Evolutionary conservation across 208 protist species (phyloP).

Genomic region (Vickermania ingenoplastis): DNA sequence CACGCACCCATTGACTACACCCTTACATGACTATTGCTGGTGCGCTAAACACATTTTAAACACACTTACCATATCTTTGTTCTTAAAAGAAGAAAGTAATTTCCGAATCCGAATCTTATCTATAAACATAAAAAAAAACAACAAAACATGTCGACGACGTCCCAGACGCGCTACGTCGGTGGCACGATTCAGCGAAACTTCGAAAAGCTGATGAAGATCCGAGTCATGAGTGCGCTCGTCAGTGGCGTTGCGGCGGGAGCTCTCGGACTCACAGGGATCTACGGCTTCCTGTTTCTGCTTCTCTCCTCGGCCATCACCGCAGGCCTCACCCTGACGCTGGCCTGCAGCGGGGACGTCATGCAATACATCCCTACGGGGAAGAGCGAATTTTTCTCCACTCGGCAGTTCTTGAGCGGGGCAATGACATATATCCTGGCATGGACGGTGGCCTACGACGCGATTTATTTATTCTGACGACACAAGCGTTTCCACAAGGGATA

Average conservation of each 20-base stretch:
- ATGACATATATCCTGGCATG: conserved; percentile 83
- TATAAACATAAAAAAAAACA: no score
- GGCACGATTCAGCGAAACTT: conserved; percentile 46
- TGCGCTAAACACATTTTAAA: no score
- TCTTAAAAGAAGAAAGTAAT: no score
- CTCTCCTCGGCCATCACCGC: conserved; percentile 43
- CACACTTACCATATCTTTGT: no score
- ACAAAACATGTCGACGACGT: no score
- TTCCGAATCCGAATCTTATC: no score
- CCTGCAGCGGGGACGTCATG: conserved; percentile 40
- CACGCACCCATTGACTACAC: no score
- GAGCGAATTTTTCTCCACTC: conserved; percentile 56
- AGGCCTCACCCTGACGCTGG: conserved; percentile 34
- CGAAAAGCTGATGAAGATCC: conserved; percentile 44
- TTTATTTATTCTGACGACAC: conserved; percentile 77
- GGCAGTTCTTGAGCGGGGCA: conserved; percentile 38
- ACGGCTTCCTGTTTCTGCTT: conserved; percentile 64
- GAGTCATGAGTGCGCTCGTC: conserved; percentile 65
- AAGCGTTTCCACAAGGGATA: not conserved
- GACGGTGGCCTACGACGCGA: conserved; percentile 80
- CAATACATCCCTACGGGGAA: conserved; percentile 69
- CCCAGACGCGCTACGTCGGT: conserved; percentile 46
- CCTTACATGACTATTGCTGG: no score
- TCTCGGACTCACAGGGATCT: conserved; percentile 60
- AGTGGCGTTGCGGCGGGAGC: conserved; percentile 65